Conservation (phyloP, 805 yeast species). For the Diddensiella transvaalensis region DNA sequence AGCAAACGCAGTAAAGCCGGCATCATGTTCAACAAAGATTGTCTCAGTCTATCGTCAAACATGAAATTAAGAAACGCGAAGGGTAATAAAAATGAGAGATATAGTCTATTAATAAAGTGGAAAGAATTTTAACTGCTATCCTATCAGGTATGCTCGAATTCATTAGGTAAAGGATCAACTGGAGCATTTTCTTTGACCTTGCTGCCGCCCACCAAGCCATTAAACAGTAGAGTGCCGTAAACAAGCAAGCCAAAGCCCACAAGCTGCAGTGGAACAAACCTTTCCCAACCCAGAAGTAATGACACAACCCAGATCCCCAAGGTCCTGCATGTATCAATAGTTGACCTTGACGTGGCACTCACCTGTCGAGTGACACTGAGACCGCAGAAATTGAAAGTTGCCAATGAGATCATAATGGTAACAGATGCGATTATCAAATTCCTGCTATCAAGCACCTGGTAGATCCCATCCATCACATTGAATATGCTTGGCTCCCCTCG, state of each 20-base stretch:
- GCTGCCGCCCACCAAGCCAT: slow-evolving; percentile 48
- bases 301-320: slow-evolving; percentile 73
- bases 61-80: too few relatives aligned
- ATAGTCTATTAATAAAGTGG: too few relatives aligned
- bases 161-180: slow-evolving; percentile 15
- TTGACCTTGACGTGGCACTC: slow-evolving; percentile 75
- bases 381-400: slow-evolving; percentile 70
- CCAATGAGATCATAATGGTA: slow-evolving; percentile 67
- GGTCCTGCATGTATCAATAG: slow-evolving; percentile 75
- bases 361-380: slow-evolving; percentile 59
- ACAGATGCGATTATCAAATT: slow-evolving; percentile 50
- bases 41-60: too few relatives aligned
- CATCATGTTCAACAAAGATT: too few relatives aligned
- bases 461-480: slow-evolving; percentile 30
- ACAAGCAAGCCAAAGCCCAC: slow-evolving; percentile 62
- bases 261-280: slow-evolving; percentile 57
- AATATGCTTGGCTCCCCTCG: slow-evolving; percentile 45
- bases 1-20: too few relatives aligned
- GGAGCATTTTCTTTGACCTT: slow-evolving; percentile 1
- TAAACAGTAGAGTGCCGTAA: slow-evolving; percentile 69
- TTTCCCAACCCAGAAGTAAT: slow-evolving; percentile 69
- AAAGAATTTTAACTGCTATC: too few relatives aligned
- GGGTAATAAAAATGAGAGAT: too few relatives aligned
- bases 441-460: slow-evolving; percentile 14
- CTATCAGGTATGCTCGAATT: slow-evolving; percentile 17